Conservation (phyloP, 371 early-diverging fungal species). For the Mortierella sp. region DNA sequence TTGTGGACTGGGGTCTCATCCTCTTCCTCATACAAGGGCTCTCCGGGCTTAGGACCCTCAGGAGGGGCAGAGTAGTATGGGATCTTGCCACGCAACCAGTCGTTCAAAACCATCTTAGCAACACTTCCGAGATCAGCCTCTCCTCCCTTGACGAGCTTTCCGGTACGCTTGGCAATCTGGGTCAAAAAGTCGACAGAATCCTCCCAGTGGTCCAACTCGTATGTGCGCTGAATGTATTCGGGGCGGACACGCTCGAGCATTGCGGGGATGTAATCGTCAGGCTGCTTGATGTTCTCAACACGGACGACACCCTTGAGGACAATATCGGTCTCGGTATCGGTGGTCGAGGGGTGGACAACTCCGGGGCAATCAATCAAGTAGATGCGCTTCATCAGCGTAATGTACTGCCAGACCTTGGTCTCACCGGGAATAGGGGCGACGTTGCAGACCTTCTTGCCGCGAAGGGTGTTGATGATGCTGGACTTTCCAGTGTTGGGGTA, state of each 20-base stretch:
- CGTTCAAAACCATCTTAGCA: constrained; percentile 98
- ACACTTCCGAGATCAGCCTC: constrained; percentile 96
- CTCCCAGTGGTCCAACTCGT: constrained; percentile 88
- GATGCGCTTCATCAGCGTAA: constrained; percentile 98
- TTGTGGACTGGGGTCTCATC: constrained; percentile 30
- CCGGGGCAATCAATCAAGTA: constrained; percentile 99
- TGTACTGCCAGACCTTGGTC: constrained; percentile 99
- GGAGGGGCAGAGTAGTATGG: constrained; percentile 97
- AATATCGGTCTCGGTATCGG: constrained; percentile 95
- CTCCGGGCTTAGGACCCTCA: constrained; percentile 59
- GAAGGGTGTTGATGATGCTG: constrained; percentile 99
- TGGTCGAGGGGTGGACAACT: constrained; percentile 92
- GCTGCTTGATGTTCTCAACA: constrained; percentile 94
- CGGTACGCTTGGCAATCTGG: constrained; percentile 90
- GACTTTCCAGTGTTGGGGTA: constrained; percentile 98
- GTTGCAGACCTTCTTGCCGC: constrained; percentile 97
- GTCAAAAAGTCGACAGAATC: constrained; percentile 93
- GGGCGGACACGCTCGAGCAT: constrained; percentile 90
- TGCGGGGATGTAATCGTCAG: constrained; percentile 95
- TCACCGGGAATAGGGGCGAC: constrained; percentile 99
- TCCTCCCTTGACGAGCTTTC: constrained; percentile 97
- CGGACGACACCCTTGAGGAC: constrained; percentile 99
- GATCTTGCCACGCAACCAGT: constrained; percentile 99
- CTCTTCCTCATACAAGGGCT: constrained; percentile 32
- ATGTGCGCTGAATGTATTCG: constrained; percentile 93